These are phyloP conservation scores for Oenanthe sinensis DNA, from an alignment of 129 eudicot species.

Conservation along the genomic window DNA sequence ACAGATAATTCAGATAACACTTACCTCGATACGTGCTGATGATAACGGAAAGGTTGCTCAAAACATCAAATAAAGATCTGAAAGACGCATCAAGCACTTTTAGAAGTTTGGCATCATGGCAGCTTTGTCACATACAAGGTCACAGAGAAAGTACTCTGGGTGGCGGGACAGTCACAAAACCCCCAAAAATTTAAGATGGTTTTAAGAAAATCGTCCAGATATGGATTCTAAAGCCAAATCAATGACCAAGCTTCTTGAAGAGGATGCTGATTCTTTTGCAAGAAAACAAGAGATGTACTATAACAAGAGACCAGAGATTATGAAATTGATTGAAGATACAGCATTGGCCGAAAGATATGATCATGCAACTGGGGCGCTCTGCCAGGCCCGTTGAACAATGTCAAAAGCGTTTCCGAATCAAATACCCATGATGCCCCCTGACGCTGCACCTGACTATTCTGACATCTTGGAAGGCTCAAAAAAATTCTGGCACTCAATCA, in stretches of 20 bases:
- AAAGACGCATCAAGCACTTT: no score
- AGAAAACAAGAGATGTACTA: constrained; percentile 91
- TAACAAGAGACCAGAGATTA: constrained; percentile 88
- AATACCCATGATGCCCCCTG: constrained; percentile 38
- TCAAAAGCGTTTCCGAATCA: constrained; percentile 83
- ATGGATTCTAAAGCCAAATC: constrained; percentile 72
- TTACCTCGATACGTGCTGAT: no score
- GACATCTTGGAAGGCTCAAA: constrained; percentile 36
- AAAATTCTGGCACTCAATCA: constrained; percentile 39
- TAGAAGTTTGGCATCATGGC: constrained; percentile 46
- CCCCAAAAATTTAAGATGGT: constrained; percentile 95
- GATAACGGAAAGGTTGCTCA: no score
- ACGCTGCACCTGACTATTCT: constrained; percentile 45
- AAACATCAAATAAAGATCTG: no score
- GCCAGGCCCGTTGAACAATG: constrained; percentile 91
- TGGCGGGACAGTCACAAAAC: constrained; percentile 99
- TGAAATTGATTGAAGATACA: constrained; percentile 89
- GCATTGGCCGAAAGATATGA: constrained; percentile 93
- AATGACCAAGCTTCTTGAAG: constrained; percentile 93
- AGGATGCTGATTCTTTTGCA: constrained; percentile 91
- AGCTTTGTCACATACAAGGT: constrained; percentile 36
- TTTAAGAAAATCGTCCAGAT: constrained; percentile 81
- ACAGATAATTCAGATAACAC: no score
- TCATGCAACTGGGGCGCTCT: constrained; percentile 89
- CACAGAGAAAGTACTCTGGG: constrained; percentile 79